phyloP scores from a whole-genome alignment of 805 yeast genomes.

The Candida jianshihensis region DNA sequence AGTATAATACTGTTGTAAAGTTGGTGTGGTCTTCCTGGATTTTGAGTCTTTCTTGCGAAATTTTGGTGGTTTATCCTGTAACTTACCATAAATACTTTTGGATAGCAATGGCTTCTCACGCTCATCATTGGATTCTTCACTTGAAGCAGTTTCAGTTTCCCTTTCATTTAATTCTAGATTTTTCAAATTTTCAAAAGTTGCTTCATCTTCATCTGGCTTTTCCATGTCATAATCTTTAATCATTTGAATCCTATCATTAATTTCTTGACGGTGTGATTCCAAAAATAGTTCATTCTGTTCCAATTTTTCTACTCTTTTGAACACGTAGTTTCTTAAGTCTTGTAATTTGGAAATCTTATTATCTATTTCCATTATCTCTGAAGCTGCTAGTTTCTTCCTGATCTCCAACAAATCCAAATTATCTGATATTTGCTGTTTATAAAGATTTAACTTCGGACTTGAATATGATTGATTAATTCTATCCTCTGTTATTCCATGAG shows the following conservation, averaged over 20 bases:
- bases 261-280: slow-evolving; percentile 40
- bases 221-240: slow-evolving; percentile 34
- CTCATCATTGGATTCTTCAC: slow-evolving; percentile 6
- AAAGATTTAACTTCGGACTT: slow-evolving; percentile 28
- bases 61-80: slow-evolving; percentile 28
- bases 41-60: slow-evolving; percentile 25
- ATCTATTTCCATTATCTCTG: slow-evolving; percentile 62
- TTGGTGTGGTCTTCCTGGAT: slow-evolving; percentile 48
- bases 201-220: slow-evolving; percentile 20
- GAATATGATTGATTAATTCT: slow-evolving; percentile 38
- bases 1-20: slow-evolving; percentile 56
- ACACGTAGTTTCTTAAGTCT: slow-evolving; percentile 42
- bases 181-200: too few relatives aligned
- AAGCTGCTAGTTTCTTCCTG: slow-evolving; percentile 56
- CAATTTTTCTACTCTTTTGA: slow-evolving; percentile 50
- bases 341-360: slow-evolving; percentile 45
- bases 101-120: slow-evolving; percentile 28
- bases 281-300: slow-evolving; percentile 55
- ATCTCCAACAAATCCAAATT: slow-evolving; percentile 51
- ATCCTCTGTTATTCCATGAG: slow-evolving; percentile 34
- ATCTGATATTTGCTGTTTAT: slow-evolving; percentile 34
- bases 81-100: slow-evolving; percentile 38
- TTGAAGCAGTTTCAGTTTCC: slow-evolving; percentile 7
- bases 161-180: slow-evolving; percentile 1
- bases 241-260: slow-evolving; percentile 37